Evolutionary conservation across 169 alveolate genomes (phyloP).

Genomic region (Cryptosporidium canis): DNA sequence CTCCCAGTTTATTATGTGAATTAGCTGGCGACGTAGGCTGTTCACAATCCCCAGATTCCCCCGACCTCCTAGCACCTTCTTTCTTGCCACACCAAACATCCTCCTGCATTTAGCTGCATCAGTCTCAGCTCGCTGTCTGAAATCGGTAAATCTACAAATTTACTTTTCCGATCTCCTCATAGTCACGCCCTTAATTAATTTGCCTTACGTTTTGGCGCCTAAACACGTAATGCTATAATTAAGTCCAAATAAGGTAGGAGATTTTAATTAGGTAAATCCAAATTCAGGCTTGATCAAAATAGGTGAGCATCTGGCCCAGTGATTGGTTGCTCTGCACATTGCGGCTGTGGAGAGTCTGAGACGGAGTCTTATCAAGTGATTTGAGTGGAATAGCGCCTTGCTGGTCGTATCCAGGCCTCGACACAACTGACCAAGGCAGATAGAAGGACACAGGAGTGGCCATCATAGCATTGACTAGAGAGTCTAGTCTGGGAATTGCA

Average conservation of each 20-base stretch:
- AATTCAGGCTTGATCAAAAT: not conserved
- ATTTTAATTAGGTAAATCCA: not conserved
- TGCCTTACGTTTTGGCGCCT: constrained; percentile 3
- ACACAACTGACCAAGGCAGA: too few species aligned
- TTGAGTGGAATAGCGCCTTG: too few species aligned
- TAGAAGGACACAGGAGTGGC: too few species aligned
- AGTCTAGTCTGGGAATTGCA: not conserved
- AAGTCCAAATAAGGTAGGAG: too few species aligned
- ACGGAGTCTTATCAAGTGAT: too few species aligned
- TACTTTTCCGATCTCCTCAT: not conserved
- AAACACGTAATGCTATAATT: not conserved
- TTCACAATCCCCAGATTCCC: constrained; percentile 56
- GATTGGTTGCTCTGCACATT: not conserved
- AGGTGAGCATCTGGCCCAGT: not conserved
- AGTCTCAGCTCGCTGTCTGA: not conserved
- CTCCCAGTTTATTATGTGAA: constrained; percentile 53
- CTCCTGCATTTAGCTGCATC: not conserved
- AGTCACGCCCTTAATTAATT: not conserved
- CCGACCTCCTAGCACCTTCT: constrained; percentile 48
- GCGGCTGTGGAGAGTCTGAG: too few species aligned
- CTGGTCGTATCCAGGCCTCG: too few species aligned
- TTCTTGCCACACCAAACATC: not conserved
- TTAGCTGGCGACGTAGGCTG: constrained; percentile 41
- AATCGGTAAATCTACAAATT: not conserved
- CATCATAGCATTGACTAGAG: too few species aligned